These are phyloP conservation scores for Murraya koenigii DNA, from an alignment of 345 rosid species.

Conservation along the genomic window DNA sequence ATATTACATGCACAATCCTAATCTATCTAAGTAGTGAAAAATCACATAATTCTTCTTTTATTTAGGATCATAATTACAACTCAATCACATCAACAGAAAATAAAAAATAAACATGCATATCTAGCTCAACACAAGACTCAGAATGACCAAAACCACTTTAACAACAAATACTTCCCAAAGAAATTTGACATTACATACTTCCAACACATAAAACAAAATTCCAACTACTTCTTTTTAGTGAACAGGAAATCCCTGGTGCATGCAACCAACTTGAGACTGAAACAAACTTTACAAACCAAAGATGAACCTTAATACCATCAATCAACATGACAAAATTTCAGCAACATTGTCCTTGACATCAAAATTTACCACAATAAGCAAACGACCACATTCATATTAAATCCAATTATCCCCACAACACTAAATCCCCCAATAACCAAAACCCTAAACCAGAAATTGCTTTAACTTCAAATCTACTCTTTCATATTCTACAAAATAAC, in stretches of 20 bases:
- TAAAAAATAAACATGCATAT: not conserved
- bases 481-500: not conserved
- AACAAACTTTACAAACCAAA: no score
- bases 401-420: not conserved
- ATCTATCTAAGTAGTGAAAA: not conserved
- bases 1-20: not conserved
- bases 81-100: not conserved
- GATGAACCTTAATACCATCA: not conserved
- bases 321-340: not conserved
- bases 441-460: not conserved
- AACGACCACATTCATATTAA: not conserved
- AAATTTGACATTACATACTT: not conserved
- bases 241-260: not conserved
- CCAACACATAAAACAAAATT: not conserved
- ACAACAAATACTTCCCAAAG: not conserved
- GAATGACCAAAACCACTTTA: not conserved
- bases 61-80: not conserved
- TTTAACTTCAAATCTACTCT: not conserved
- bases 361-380: not conserved
- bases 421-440: not conserved
- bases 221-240: not conserved
- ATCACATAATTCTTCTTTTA: not conserved
- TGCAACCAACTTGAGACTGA: not conserved
- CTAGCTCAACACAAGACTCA: not conserved
- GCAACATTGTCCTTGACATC: not conserved